Conservation (phyloP, 2,329 filamentous ascomycete genomes). For the Cladosporium oxysporum region DNA sequence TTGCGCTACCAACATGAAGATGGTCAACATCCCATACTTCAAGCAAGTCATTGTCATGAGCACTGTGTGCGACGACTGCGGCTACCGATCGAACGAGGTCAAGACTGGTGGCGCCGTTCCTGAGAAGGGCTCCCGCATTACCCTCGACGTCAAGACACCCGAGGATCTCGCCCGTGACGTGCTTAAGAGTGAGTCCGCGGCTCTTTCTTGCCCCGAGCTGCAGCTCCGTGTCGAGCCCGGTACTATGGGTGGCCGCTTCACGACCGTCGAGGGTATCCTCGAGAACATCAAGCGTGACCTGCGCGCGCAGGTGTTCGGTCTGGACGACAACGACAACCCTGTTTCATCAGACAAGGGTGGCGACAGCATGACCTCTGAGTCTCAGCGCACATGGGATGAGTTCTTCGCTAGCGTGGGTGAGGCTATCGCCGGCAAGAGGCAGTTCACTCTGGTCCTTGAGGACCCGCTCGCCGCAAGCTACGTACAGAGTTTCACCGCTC, state of each 20-base stretch:
- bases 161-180: constrained; percentile 88
- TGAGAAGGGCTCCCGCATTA: constrained; percentile 80
- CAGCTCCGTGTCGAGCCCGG: constrained; percentile 86
- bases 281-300: constrained; percentile 92
- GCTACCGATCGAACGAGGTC: constrained; percentile 90
- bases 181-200: constrained; percentile 92
- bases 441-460: constrained; percentile 79
- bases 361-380: constrained; percentile 70
- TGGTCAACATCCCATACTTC: constrained; percentile 97
- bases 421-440: constrained; percentile 76
- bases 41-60: constrained; percentile 97
- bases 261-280: constrained; percentile 90
- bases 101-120: constrained; percentile 96
- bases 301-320: constrained; percentile 81
- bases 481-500: constrained; percentile 79
- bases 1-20: constrained; percentile 95
- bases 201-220: constrained; percentile 82
- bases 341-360: constrained; percentile 55
- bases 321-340: constrained; percentile 55
- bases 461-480: constrained; percentile 93
- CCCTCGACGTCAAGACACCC: constrained; percentile 66
- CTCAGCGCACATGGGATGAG: constrained; percentile 71
- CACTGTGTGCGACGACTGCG: constrained; percentile 87
- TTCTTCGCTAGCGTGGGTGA: constrained; percentile 78
- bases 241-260: constrained; percentile 93